Percentiles rank a stretch among this genome's conserved stretches.
Evolutionary conservation across 2,329 filamentous ascomycete species (phyloP).

Genomic region (Colletotrichum tropicicola): DNA sequence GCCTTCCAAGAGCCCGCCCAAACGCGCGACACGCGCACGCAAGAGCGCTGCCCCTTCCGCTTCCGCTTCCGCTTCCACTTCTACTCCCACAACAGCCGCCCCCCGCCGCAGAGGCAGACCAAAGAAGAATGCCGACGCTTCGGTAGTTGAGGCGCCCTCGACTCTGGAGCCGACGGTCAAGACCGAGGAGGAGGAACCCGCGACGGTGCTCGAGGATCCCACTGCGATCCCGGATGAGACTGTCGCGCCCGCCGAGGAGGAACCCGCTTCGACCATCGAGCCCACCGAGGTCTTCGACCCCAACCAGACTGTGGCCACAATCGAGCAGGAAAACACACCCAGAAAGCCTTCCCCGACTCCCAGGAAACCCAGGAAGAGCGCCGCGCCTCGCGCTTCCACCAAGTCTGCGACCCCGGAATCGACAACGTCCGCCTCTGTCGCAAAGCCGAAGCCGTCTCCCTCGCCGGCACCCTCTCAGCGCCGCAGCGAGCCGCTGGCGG

Average conservation of each 20-base stretch:
- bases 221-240: no score
- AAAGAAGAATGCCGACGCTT: slow-evolving; percentile 52
- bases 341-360: slow-evolving; percentile 57
- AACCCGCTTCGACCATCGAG: slow-evolving; percentile 29
- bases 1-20: slow-evolving; percentile 61
- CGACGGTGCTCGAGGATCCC: background rate
- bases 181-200: background rate
- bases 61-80: slow-evolving; percentile 52
- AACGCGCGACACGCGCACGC: slow-evolving; percentile 57
- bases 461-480: slow-evolving; percentile 64
- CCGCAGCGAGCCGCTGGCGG: slow-evolving; percentile 69
- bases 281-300: slow-evolving; percentile 47
- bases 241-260: background rate
- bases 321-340: slow-evolving; percentile 38
- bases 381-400: slow-evolving; percentile 47
- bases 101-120: slow-evolving; percentile 47
- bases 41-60: slow-evolving; percentile 56
- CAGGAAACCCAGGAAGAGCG: slow-evolving; percentile 71
- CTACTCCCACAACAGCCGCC: slow-evolving; percentile 27
- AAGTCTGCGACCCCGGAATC: slow-evolving; percentile 47
- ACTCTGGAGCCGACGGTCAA: background rate
- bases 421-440: slow-evolving; percentile 36
- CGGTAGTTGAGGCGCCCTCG: background rate
- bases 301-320: slow-evolving; percentile 41
- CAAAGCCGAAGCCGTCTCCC: slow-evolving; percentile 62